Conservation (phyloP, 768 basidiomycete genomes). For the Lactarius trivialis region DNA sequence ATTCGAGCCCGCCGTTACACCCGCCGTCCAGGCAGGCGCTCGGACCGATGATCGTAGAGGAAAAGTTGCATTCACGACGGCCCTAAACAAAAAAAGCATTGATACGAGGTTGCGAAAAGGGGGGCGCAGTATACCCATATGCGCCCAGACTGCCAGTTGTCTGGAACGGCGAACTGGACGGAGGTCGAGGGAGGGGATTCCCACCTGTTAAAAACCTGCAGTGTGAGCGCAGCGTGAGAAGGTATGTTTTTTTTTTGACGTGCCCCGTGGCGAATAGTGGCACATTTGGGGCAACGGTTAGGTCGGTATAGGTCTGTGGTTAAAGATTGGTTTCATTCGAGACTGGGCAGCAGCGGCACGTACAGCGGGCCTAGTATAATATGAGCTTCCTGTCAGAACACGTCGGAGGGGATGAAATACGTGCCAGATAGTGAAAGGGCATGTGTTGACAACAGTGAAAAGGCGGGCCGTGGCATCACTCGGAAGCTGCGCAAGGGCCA, state of each 20-base stretch:
- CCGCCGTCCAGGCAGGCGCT: conserved; percentile 26
- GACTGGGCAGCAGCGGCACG: neutral
- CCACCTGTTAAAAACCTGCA: conserved; percentile 12
- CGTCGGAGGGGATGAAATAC: neutral
- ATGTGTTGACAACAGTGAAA: conserved; percentile 19
- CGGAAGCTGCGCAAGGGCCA: neutral
- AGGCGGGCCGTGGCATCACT: conserved; percentile 5
- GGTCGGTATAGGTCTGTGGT: conserved; percentile 19
- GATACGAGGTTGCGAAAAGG: neutral
- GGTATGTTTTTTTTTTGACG: neutral
- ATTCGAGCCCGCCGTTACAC: conserved; percentile 27
- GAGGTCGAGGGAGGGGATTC: conserved; percentile 20
- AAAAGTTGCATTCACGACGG: conserved; percentile 26
- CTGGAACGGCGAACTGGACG: conserved; percentile 23
- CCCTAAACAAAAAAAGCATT: conserved; percentile 16
- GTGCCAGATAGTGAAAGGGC: conserved; percentile 19
- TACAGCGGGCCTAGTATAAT: conserved; percentile 21
- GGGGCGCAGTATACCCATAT: conserved; percentile 27
- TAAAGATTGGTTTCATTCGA: accelerated
- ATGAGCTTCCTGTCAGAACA: neutral
- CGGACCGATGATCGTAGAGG: conserved; percentile 20
- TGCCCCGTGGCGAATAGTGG: conserved; percentile 18
- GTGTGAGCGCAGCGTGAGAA: neutral
- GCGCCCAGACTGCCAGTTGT: conserved; percentile 26
- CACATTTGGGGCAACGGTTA: neutral